Percentiles rank a stretch among this genome's conserved stretches.
These are phyloP conservation scores for Tarenaya hassleriana DNA, from an alignment of 345 rosid genomes.

Conservation along the genomic window DNA sequence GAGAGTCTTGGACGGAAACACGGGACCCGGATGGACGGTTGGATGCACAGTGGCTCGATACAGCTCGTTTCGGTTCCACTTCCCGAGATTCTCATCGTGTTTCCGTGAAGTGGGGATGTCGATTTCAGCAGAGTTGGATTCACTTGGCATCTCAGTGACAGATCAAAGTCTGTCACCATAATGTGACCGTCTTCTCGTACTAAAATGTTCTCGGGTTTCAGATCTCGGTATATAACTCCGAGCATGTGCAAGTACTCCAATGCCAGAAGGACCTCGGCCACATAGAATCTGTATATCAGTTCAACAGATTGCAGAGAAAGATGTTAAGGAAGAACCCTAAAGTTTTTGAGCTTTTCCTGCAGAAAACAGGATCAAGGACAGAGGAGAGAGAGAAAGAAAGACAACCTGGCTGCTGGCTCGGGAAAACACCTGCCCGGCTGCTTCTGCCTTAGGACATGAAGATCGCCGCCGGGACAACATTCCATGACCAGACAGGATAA, in stretches of 20 bases:
- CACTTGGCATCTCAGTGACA: constrained; percentile 84
- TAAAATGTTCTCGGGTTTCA: constrained; percentile 93
- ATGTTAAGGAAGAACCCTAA: no score
- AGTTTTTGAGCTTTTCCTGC: background rate
- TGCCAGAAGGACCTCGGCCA: constrained; percentile 95
- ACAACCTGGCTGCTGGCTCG: constrained; percentile 90
- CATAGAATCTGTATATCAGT: constrained; percentile 57
- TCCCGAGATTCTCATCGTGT: constrained; percentile 57
- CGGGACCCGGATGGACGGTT: no score
- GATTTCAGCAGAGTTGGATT: constrained; percentile 78
- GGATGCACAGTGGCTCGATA: constrained; percentile 68
- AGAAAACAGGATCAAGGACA: background rate
- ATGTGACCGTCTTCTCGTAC: constrained; percentile 96
- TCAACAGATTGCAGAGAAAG: no score
- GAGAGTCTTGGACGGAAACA: constrained; percentile 77
- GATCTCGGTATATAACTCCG: constrained; percentile 81
- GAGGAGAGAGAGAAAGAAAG: background rate
- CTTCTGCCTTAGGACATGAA: constrained; percentile 89
- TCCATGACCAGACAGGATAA: constrained; percentile 94
- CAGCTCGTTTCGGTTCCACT: constrained; percentile 62
- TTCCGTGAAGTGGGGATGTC: constrained; percentile 44
- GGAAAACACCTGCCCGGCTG: constrained; percentile 75
- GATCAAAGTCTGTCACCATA: constrained; percentile 94
- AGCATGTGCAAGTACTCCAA: constrained; percentile 98
- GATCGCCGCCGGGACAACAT: constrained; percentile 94